phyloP scores from a whole-genome alignment of 2,329 filamentous ascomycete genomes.

The Fonsecaea erecta region DNA sequence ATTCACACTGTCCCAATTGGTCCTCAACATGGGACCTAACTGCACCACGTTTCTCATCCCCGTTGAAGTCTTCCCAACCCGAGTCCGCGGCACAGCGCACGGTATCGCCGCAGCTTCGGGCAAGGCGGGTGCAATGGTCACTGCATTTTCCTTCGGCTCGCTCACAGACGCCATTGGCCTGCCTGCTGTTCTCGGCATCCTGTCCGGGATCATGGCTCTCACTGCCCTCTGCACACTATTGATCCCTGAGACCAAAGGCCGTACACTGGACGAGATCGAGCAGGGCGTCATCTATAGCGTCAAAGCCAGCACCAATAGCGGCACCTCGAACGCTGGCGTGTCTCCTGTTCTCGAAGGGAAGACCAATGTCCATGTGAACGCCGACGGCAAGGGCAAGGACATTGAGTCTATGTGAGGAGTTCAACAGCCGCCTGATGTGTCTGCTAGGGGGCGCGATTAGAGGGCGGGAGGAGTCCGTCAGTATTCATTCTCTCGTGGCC shows the following conservation, averaged over 20 bases:
- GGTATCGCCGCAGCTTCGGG: slow-evolving; percentile 66
- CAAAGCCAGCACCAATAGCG: not conserved
- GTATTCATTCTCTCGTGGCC: not conserved
- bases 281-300: slow-evolving; percentile 22
- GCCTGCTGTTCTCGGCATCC: slow-evolving; percentile 35
- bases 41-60: slow-evolving; percentile 68
- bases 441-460: not conserved
- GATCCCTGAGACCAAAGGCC: slow-evolving; percentile 41
- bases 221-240: slow-evolving; percentile 35
- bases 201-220: slow-evolving; percentile 39
- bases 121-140: slow-evolving; percentile 60
- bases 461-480: not conserved
- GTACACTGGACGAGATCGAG: slow-evolving; percentile 39
- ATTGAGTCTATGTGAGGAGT: not conserved
- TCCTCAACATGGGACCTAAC: slow-evolving; percentile 53
- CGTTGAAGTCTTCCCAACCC: slow-evolving; percentile 68
- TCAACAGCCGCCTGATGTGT: not conserved
- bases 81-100: slow-evolving; percentile 66
- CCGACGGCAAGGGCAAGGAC: slow-evolving; percentile 5
- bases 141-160: slow-evolving; percentile 37
- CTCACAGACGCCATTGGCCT: slow-evolving; percentile 37
- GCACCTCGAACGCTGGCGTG: not conserved
- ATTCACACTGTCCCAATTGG: slow-evolving; percentile 41
- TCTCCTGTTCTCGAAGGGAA: slow-evolving; percentile 4
- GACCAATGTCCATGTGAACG: slow-evolving; percentile 1